Percentiles rank a stretch among this genome's conserved stretches.
Evolutionary conservation across 2,329 filamentous ascomycete genomes (phyloP).

Genomic region (Triangularia setosa): DNA sequence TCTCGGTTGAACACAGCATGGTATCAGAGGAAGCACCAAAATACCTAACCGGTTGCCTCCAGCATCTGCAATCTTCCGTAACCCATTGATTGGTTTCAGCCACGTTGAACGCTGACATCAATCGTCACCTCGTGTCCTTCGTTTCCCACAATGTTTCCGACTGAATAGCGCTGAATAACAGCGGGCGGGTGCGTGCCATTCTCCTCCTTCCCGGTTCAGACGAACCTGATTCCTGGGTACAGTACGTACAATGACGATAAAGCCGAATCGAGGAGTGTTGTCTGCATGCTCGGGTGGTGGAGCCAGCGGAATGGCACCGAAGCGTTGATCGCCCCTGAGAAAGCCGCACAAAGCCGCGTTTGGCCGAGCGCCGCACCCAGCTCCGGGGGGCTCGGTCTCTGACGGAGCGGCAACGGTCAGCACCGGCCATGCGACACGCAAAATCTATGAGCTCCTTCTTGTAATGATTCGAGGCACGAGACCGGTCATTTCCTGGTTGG

Average conservation of each 20-base stretch:
- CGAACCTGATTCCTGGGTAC: conserved; percentile 11
- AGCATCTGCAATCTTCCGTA: not conserved
- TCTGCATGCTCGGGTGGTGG: conserved; percentile 14
- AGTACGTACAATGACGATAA: conserved; percentile 19
- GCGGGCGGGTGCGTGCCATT: not conserved
- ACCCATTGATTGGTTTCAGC: not conserved
- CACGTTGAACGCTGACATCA: not conserved
- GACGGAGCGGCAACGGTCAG: conserved; percentile 15
- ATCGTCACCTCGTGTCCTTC: not conserved
- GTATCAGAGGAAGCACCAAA: not conserved
- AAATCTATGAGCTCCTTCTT: not conserved
- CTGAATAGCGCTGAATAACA: not conserved
- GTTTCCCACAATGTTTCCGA: not conserved
- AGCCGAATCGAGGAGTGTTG: conserved; percentile 18
- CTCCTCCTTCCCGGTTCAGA: conserved; percentile 2
- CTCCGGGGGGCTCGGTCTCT: conserved; percentile 4
- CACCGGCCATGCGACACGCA: conserved; percentile 9
- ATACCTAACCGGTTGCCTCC: not conserved
- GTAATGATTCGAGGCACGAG: conserved; percentile 12
- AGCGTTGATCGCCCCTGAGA: conserved; percentile 15
- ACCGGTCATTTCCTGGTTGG: conserved; percentile 7
- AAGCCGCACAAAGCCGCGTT: conserved; percentile 32
- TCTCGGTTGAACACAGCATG: not conserved
- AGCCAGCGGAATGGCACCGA: conserved; percentile 27
- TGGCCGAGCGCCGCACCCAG: conserved; percentile 26